Evolutionary conservation across 2,329 filamentous ascomycete species (phyloP).

Genomic region (Gnomoniopsis smithogilvyi): DNA sequence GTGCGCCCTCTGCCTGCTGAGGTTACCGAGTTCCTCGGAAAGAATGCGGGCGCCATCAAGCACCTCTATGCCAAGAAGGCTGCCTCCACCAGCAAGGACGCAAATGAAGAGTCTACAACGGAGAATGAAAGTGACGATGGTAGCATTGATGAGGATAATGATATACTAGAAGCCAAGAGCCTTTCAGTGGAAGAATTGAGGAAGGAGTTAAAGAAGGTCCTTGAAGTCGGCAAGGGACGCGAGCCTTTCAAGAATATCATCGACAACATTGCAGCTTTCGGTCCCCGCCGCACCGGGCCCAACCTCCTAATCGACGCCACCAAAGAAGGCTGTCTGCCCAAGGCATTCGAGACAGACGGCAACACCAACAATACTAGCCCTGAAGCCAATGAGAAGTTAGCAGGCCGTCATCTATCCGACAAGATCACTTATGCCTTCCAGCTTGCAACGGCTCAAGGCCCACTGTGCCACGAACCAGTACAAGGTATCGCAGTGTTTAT

Average conservation of each 20-base stretch:
- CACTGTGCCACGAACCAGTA: constrained; percentile 87
- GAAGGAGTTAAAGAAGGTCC: constrained; percentile 62
- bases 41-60: constrained; percentile 77
- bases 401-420: constrained; percentile 72
- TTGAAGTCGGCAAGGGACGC: constrained; percentile 69
- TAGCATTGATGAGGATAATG: constrained; percentile 49
- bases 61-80: constrained; percentile 61
- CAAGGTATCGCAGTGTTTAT: constrained; percentile 91
- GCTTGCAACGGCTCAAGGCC: constrained; percentile 82
- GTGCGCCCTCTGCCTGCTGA: constrained; percentile 74
- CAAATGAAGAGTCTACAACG: constrained; percentile 40
- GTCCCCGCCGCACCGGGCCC: constrained; percentile 77
- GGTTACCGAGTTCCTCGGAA: constrained; percentile 82
- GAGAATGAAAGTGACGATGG: constrained; percentile 33
- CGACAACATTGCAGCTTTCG: constrained; percentile 85
- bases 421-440: constrained; percentile 95
- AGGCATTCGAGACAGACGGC: constrained; percentile 54
- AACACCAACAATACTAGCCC: constrained; percentile 28
- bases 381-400: constrained; percentile 46
- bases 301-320: constrained; percentile 89
- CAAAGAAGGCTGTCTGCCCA: constrained; percentile 65
- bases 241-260: constrained; percentile 76
- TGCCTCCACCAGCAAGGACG: constrained; percentile 32
- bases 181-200: constrained; percentile 76
- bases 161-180: constrained; percentile 56